Evolutionary conservation across 1,284 basidiomycete species (phyloP).

Genomic region (Trichosporon coremiiforme): DNA sequence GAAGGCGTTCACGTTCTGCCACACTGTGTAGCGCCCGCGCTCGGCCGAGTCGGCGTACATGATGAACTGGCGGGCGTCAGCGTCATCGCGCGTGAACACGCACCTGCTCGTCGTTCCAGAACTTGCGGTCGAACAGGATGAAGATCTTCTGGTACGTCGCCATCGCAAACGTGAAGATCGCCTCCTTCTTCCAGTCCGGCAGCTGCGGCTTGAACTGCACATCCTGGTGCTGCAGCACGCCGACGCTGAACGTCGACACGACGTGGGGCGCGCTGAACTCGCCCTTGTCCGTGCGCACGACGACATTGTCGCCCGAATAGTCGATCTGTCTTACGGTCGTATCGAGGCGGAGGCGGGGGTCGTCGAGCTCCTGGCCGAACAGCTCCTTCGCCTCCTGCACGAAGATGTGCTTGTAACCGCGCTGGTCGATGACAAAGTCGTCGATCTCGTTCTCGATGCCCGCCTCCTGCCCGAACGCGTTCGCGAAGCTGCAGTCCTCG

Average conservation of each 20-base stretch:
- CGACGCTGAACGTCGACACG: slow-evolving; percentile 65
- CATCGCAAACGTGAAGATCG: slow-evolving; percentile 68
- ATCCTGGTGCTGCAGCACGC: slow-evolving; percentile 64
- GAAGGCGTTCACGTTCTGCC: slow-evolving; percentile 71
- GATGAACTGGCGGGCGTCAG: slow-evolving; percentile 61
- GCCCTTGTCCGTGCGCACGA: slow-evolving; percentile 59
- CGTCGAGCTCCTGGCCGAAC: slow-evolving; percentile 60
- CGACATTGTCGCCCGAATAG: slow-evolving; percentile 58
- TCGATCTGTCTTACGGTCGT: slow-evolving; percentile 62
- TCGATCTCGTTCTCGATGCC: slow-evolving; percentile 30
- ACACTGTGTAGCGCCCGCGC: slow-evolving; percentile 68
- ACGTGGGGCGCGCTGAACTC: slow-evolving; percentile 62
- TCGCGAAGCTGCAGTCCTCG: slow-evolving; percentile 32
- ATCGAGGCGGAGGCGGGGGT: slow-evolving; percentile 63
- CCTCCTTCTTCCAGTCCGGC: slow-evolving; percentile 68
- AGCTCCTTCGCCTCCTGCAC: slow-evolving; percentile 63
- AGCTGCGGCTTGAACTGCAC: slow-evolving; percentile 63
- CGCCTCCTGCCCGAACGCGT: slow-evolving; percentile 36
- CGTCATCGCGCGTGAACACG: neutral
- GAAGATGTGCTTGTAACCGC: slow-evolving; percentile 69
- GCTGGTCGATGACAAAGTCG: slow-evolving; percentile 35
- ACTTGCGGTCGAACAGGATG: slow-evolving; percentile 65
- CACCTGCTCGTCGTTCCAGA: slow-evolving; percentile 71
- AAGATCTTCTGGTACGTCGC: slow-evolving; percentile 72
- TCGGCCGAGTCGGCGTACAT: slow-evolving; percentile 65